Evolutionary conservation across 768 basidiomycete genomes (phyloP), one percentile per base, ranked within the genome.

Genomic region (Phanerodontia chrysosporium): DNA sequence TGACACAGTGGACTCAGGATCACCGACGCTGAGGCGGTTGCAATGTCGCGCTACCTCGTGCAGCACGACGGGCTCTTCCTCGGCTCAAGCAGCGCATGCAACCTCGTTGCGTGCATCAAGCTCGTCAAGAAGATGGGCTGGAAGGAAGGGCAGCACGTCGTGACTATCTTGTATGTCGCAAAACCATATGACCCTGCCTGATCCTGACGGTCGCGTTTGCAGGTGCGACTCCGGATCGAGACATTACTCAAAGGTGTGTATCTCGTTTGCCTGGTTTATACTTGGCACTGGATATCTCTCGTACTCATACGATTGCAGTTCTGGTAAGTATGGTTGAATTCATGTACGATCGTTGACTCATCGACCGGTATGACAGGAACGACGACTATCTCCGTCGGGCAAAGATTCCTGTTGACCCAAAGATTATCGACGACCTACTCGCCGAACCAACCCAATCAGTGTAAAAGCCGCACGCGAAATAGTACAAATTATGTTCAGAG

Each of bases 41-140:
- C 90, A 8, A 98, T 98, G 96, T 90, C 95, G 1, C 86, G 95
- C 10, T 94, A 94, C 69, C 82, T 99, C 21, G 93, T 97, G 3
- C 77, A 87, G 51, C 78, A 91, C 57, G 96, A 98, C 64, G 97
- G 97, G 0, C 76, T 99, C 27, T 98, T 95, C 75, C 78, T 98
- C 28, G 97, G 97, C 14, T 98, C 95, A 0, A 96, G 93, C 60
- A 95, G 92, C 66, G 96, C 97, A 0, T 95, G 94, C 69, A 99
- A 98, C 68, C 79, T 99, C 39, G 83, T 97, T n/a, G 91, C 96
- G 1, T 93, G 91, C 64, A 81, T 97, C 48, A 87, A 89, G 66
- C 76, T 95, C 16, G 86, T 82, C 2, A 86, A 85, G 65, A 82
- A 83, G 67, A 78, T 84, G 77, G 81, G 83, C 13, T 89, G 86